phyloP scores from a whole-genome alignment of 305 asterid genomes.

The Fraxinus dipetala region DNA sequence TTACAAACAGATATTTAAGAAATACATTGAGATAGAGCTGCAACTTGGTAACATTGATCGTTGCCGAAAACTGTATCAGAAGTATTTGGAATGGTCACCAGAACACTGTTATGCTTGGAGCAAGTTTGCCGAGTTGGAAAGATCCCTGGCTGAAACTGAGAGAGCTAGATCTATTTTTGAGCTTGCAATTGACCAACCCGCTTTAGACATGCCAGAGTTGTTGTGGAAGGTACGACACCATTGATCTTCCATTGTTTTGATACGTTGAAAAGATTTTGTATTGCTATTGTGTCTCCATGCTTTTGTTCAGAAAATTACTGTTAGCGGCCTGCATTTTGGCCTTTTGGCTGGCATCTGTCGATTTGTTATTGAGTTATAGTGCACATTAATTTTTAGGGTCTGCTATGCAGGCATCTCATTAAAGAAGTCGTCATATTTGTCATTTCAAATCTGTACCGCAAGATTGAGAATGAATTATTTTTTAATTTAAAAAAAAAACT shows the following conservation, averaged over 20 bases:
- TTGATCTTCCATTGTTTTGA: neutral
- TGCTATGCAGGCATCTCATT: no score
- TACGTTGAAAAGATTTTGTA: neutral
- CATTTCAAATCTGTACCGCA: neutral
- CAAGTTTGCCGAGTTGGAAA: conserved; percentile 82
- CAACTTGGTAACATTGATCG: conserved; percentile 81
- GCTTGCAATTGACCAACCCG: conserved; percentile 92
- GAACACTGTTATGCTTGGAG: conserved; percentile 92
- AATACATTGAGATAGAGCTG: conserved; percentile 89
- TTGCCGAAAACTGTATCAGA: conserved; percentile 72
- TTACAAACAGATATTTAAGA: conserved; percentile 67
- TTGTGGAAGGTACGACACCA: conserved; percentile 47
- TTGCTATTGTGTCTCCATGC: neutral
- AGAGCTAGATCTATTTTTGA: conserved; percentile 76
- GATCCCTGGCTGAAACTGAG: conserved; percentile 70
- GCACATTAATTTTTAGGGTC: neutral
- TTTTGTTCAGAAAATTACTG: neutral
- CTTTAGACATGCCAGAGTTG: conserved; percentile 89
- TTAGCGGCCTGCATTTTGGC: neutral
- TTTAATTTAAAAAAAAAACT: neutral
- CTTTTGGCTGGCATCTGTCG: neutral
- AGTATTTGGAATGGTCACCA: conserved; percentile 80
- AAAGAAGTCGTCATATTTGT: neutral
- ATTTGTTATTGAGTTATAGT: no score
- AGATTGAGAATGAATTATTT: neutral